A percentile compares a stretch with the other conserved stretches of the same genome.
These are phyloP conservation scores for Pseudogymnoascus sp. DNA, from an alignment of 2,329 filamentous ascomycete genomes.

Conservation along the genomic window DNA sequence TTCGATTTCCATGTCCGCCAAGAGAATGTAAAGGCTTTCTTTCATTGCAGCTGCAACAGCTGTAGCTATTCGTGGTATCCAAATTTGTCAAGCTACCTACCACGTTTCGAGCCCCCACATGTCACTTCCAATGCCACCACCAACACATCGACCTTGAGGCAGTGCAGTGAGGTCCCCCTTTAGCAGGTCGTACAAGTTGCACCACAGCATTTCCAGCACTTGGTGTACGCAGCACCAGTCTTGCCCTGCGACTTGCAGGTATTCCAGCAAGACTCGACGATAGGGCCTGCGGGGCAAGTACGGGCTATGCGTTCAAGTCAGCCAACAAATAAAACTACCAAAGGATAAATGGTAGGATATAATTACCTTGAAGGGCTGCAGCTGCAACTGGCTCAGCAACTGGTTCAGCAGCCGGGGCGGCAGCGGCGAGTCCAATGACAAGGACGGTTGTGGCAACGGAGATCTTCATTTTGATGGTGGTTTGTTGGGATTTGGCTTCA, in stretches of 20 bases:
- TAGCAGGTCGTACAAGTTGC: background rate
- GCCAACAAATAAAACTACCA: background rate
- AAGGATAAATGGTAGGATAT: background rate
- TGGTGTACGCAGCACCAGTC: conserved; percentile 3
- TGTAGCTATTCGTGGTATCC: background rate
- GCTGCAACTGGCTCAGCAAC: background rate
- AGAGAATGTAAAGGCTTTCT: background rate
- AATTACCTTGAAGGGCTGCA: background rate
- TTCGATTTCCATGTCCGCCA: background rate
- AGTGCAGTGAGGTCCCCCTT: background rate
- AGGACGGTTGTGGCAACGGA: background rate
- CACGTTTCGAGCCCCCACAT: background rate
- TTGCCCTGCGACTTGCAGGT: background rate
- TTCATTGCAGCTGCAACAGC: background rate
- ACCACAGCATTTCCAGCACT: background rate
- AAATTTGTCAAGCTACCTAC: background rate
- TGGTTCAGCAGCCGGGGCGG: background rate
- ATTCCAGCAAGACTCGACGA: background rate
- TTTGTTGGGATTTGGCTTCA: background rate
- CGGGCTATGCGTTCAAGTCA: background rate
- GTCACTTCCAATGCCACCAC: background rate
- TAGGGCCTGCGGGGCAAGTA: background rate
- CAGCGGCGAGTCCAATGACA: background rate
- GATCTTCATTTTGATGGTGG: background rate
- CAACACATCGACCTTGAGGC: background rate